phyloP scores from a whole-genome alignment of 805 yeast species.

The Starmerella powellii region DNA sequence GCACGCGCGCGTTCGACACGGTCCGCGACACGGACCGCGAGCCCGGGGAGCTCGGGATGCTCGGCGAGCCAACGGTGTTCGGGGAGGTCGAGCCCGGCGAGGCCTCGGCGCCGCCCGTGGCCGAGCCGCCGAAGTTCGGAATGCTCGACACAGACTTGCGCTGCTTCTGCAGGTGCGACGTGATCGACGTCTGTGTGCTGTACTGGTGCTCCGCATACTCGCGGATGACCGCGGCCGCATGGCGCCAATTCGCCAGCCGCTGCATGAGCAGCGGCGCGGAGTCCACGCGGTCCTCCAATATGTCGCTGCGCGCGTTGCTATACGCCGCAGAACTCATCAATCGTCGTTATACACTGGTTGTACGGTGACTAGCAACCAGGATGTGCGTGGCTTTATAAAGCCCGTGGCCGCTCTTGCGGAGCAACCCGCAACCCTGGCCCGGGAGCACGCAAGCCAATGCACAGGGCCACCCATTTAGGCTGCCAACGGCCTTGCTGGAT shows the following conservation, averaged over 20 bases:
- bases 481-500: no score
- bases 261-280: conserved; percentile 29
- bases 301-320: conserved; percentile 12
- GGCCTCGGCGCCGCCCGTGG: conserved; percentile 10
- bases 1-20: background rate
- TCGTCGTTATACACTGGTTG: no score
- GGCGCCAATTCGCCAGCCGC: conserved; percentile 33
- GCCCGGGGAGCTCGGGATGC: background rate
- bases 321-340: conserved; percentile 3
- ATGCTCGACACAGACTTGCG: conserved; percentile 27
- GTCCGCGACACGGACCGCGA: background rate
- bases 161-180: conserved; percentile 28
- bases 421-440: conserved; percentile 2
- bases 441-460: no score
- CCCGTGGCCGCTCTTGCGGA: conserved; percentile 1
- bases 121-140: conserved; percentile 26
- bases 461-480: no score
- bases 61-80: background rate
- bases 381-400: background rate
- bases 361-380: no score
- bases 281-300: conserved; percentile 25
- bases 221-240: conserved; percentile 25
- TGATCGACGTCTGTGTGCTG: conserved; percentile 23
- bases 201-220: conserved; percentile 26
- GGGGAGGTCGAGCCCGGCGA: background rate